Base-by-base conservation (phyloP, 345 rosid species). In the Lepidium aucheri region DNA sequence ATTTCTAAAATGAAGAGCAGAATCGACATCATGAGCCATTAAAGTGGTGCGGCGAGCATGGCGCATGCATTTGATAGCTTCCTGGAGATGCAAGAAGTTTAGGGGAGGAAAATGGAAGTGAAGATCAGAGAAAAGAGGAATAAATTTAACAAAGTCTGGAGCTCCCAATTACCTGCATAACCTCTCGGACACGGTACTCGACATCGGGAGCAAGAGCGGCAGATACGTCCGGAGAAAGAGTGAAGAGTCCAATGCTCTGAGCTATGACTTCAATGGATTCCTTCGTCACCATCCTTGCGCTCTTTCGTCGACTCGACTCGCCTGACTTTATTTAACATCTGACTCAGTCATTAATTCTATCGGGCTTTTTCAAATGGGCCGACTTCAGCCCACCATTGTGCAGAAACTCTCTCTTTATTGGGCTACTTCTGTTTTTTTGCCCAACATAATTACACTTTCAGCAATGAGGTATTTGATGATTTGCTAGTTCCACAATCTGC, bases 21-120 rank as follows among this genome's bases (percentile, higher is more conserved):
- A 73, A 78, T 89, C 95, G 13, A 91, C 95, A 58, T 91, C 96
- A 12, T 82, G 83, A 30, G 81, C 74, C 7, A 82, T 82, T 80
- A 91, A 64, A 59, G 73, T 71, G 34, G 82, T 89, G 60, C 98
- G 77, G 56, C 85, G 82, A 4, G 87, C 78, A 76, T 91, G 98
- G 56, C 89, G 96, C 98, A 89, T 91, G 70, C 95, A 89, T 72
- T 89, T 91, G 65, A 91, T 78, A 7, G 98, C 88, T 68, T 89
- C 98, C 98, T 90, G 80, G 41, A 76, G 51, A 69, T 20, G 46
- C 39, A 53, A 69, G 28, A 7, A 44, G 40, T 59, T 20, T 34
- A 67, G 49, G 26, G 22, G 13, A 5, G 39, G 40, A 20, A 26
- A 15, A 28, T 1, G 10, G 15, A 28, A 20, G 34, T 12, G 10